Conservation (phyloP, 345 rosid species). For the Microthlaspi erraticum region DNA sequence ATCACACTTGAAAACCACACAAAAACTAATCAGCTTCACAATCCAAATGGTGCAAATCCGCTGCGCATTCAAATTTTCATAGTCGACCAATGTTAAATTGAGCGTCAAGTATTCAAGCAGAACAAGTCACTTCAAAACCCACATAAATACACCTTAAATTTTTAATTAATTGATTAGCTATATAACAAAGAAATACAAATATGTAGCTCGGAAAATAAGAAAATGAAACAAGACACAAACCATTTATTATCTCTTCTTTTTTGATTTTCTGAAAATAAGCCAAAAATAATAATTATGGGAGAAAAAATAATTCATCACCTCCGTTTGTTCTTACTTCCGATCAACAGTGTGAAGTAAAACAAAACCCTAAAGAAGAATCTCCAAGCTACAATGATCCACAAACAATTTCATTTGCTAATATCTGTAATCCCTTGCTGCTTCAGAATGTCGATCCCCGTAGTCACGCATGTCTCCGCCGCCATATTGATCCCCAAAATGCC, state of each 20-base stretch:
- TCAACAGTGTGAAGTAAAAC: slow-evolving; percentile 72
- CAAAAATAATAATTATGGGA: not conserved
- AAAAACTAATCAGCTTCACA: no score
- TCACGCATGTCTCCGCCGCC: slow-evolving; percentile 75
- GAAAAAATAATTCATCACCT: slow-evolving; percentile 42
- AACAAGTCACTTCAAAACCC: no score
- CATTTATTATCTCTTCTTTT: not conserved
- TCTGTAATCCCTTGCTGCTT: slow-evolving; percentile 76
- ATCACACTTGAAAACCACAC: no score
- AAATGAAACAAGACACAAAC: not conserved
- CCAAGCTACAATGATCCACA: slow-evolving; percentile 91
- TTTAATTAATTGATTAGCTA: not conserved
- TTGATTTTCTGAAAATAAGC: slow-evolving; percentile 6
- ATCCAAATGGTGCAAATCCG: no score
- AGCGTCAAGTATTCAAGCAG: no score
- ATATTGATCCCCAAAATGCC: slow-evolving; percentile 58
- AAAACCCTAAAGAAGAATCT: slow-evolving; percentile 86
- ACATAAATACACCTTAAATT: not conserved
- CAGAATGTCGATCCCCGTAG: slow-evolving; percentile 69
- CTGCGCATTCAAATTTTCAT: no score
- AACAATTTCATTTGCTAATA: slow-evolving; percentile 78
- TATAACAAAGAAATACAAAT: slow-evolving; percentile 30
- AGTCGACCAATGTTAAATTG: no score
- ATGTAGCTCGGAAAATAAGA: not conserved
- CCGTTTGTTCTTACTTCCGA: slow-evolving; percentile 94